phyloP scores from a whole-genome alignment of 2,329 filamentous ascomycete genomes.

The Diaporthe sp. region DNA sequence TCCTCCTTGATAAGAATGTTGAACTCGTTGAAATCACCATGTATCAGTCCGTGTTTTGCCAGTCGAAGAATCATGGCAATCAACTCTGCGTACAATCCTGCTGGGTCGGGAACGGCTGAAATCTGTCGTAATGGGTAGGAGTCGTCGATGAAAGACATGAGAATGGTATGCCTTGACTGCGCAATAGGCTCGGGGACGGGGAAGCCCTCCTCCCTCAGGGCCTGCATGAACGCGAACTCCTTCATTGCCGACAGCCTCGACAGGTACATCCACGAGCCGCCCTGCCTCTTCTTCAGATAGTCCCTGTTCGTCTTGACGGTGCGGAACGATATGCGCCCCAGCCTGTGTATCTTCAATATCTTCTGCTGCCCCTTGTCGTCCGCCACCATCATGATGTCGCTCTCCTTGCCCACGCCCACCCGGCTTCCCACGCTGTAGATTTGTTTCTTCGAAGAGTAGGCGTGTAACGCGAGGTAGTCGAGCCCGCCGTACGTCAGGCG shows the following conservation, averaged over 20 bases:
- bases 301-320: constrained; percentile 96
- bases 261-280: constrained; percentile 98
- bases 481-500: constrained; percentile 95
- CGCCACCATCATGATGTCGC: constrained; percentile 95
- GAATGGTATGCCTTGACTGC: constrained; percentile 93
- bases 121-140: constrained; percentile 94
- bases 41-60: constrained; percentile 89
- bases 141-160: constrained; percentile 96
- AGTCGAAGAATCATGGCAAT: constrained; percentile 88
- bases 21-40: constrained; percentile 99
- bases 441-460: constrained; percentile 81
- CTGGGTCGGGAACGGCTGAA: constrained; percentile 83
- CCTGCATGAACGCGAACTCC: constrained; percentile 95
- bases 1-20: constrained; percentile 94
- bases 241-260: constrained; percentile 92
- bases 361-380: constrained; percentile 80
- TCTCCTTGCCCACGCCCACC: constrained; percentile 97
- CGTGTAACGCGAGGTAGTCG: constrained; percentile 96
- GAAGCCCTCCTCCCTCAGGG: constrained; percentile 85
- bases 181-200: constrained; percentile 88
- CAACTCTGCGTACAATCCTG: constrained; percentile 89
- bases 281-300: constrained; percentile 81
- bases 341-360: constrained; percentile 94
- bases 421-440: constrained; percentile 95
- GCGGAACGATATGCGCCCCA: constrained; percentile 96